A percentile compares a stretch with the other conserved stretches of the same genome.
Conservation (phyloP, 257 asterid genomes). For the Ehretia macrophylla region DNA sequence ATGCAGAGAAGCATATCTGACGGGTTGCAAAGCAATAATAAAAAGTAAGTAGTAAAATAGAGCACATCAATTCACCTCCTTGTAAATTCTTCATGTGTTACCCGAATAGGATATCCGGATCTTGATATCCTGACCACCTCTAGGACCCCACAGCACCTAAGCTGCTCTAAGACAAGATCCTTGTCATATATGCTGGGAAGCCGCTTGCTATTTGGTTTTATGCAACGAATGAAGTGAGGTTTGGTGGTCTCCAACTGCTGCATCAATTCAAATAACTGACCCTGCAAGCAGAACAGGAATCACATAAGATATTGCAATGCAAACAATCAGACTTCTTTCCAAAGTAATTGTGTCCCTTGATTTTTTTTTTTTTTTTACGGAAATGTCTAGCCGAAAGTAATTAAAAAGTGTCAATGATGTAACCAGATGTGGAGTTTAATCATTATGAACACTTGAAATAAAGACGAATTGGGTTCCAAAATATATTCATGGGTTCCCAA, state of each 20-base stretch:
- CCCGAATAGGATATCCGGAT: conserved; percentile 54
- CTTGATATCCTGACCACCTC: conserved; percentile 51
- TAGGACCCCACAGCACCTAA: conserved; percentile 45
- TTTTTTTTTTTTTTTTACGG: too few relatives aligned
- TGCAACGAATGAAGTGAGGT: conserved; percentile 56
- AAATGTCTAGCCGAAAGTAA: too few relatives aligned
- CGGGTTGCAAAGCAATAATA: conserved; percentile 6
- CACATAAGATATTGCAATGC: background rate
- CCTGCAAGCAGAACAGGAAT: conserved; percentile 28
- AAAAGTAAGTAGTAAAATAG: conserved; percentile 8
- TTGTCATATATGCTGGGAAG: conserved; percentile 44
- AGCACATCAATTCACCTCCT: conserved; percentile 39
- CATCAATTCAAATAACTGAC: conserved; percentile 44
- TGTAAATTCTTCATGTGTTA: conserved; percentile 62
- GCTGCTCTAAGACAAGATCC: conserved; percentile 49
- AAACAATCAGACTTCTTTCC: background rate
- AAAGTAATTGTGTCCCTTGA: too few relatives aligned
- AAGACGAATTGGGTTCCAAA: too few relatives aligned
- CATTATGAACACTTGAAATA: too few relatives aligned
- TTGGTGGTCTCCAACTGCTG: conserved; percentile 51
- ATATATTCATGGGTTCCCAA: too few relatives aligned
- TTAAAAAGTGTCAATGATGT: too few relatives aligned
- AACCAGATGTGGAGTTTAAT: too few relatives aligned
- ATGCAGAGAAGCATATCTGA: conserved; percentile 19
- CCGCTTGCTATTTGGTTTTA: conserved; percentile 52